A percentile compares a stretch with the other conserved stretches of the same genome.
These are phyloP conservation scores for Deinandra increscens DNA, from an alignment of 129 eudicot species.

Conservation along the genomic window DNA sequence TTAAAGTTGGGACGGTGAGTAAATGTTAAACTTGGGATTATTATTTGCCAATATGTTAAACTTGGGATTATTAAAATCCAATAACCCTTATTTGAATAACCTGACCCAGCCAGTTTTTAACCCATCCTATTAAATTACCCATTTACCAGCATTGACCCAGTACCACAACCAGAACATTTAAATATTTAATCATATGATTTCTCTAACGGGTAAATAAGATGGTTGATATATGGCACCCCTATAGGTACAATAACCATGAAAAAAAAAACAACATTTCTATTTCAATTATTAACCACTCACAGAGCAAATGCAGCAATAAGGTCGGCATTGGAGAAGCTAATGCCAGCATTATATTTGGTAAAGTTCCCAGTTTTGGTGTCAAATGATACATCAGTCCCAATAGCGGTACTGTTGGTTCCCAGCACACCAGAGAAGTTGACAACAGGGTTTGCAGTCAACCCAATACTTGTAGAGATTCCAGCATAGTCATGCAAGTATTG, in stretches of 20 bases:
- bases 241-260: background rate
- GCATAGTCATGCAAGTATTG: slow-evolving; percentile 83
- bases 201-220: background rate
- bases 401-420: slow-evolving; percentile 52
- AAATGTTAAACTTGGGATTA: too few relatives aligned
- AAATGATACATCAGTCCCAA: slow-evolving; percentile 82
- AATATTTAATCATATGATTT: too few relatives aligned
- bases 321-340: slow-evolving; percentile 64
- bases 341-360: slow-evolving; percentile 74
- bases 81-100: too few relatives aligned
- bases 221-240: background rate
- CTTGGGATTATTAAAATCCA: too few relatives aligned
- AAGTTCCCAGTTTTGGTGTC: slow-evolving; percentile 74
- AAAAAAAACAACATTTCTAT: background rate
- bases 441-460: slow-evolving; percentile 76
- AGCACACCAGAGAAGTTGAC: slow-evolving; percentile 91
- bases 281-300: slow-evolving; percentile 41
- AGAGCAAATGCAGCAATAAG: slow-evolving; percentile 79
- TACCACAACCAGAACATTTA: background rate
- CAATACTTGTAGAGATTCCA: slow-evolving; percentile 79
- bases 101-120: background rate
- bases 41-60: too few relatives aligned
- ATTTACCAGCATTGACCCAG: background rate
- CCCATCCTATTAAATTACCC: background rate
- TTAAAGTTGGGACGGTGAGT: too few relatives aligned